phyloP scores from a whole-genome alignment of 352 stramenopile species.

The Phytophthora pini region DNA sequence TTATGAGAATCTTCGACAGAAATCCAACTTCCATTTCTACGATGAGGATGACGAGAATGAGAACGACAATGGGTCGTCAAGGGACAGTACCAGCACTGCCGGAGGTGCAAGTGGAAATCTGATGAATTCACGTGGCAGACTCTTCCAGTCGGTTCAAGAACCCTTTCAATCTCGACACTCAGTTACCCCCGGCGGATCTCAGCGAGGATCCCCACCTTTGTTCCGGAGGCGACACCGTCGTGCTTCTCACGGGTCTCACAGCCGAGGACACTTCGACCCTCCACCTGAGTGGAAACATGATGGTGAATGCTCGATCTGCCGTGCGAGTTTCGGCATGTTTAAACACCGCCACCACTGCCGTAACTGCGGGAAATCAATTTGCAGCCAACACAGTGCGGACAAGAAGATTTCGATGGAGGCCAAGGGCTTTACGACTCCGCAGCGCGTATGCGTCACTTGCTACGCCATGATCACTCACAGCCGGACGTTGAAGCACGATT shows the following conservation, averaged over 20 bases:
- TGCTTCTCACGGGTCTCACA: constrained; percentile 34
- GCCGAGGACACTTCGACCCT: constrained; percentile 47
- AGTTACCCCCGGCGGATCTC: constrained; percentile 22
- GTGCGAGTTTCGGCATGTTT: constrained; percentile 81
- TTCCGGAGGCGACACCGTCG: constrained; percentile 33
- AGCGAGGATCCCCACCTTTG: constrained; percentile 31
- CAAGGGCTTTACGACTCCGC: constrained; percentile 79
- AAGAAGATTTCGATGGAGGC: constrained; percentile 77
- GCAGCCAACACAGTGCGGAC: constrained; percentile 80
- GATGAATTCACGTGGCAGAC: constrained; percentile 9
- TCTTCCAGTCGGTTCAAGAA: constrained; percentile 34
- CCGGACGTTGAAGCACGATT: constrained; percentile 42
- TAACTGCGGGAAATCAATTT: constrained; percentile 87
- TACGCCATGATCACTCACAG: constrained; percentile 73
- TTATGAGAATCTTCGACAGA: constrained; percentile 45
- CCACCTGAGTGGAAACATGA: constrained; percentile 80
- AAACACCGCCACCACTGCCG: constrained; percentile 88
- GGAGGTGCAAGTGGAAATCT: constrained; percentile 13
- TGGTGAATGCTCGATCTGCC: constrained; percentile 81
- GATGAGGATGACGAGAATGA: constrained; percentile 36
- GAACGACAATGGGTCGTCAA: constrained; percentile 19
- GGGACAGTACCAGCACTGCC: constrained; percentile 28
- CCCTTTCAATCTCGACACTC: constrained; percentile 11
- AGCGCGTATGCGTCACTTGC: constrained; percentile 83
- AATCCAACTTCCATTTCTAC: constrained; percentile 27